Conservation (phyloP, 2,329 filamentous ascomycete species). For the Phialocephala subalpina region DNA sequence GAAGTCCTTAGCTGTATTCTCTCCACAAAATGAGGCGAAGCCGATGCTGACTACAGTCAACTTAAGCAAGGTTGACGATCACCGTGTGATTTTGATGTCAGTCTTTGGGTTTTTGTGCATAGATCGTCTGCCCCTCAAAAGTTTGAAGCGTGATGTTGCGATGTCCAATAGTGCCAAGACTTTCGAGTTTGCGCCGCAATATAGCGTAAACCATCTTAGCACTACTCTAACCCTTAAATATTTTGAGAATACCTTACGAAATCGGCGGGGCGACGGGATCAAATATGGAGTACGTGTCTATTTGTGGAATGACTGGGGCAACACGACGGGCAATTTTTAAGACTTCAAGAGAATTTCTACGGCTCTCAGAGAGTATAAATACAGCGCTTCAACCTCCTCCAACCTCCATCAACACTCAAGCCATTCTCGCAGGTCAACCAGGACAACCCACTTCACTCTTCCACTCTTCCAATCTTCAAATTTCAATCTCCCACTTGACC, state of each 20-base stretch:
- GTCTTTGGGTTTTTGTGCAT: too few species aligned
- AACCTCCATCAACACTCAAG: constrained; percentile 8
- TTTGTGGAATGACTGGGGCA: not conserved
- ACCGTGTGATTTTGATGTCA: too few species aligned
- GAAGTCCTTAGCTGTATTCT: too few species aligned
- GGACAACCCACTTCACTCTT: not conserved
- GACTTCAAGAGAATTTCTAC: not conserved
- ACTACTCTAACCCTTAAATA: too few species aligned
- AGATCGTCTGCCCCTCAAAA: too few species aligned
- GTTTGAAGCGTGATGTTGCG: too few species aligned
- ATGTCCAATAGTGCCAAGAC: too few species aligned
- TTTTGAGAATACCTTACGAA: not conserved
- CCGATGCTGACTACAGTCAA: too few species aligned
- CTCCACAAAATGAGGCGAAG: too few species aligned
- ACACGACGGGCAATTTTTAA: not conserved
- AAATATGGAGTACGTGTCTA: constrained; percentile 9
- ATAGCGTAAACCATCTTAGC: too few species aligned
- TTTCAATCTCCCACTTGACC: not conserved
- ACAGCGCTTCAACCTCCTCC: constrained; percentile 14
- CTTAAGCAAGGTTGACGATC: too few species aligned
- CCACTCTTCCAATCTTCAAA: not conserved
- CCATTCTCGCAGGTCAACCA: not conserved
- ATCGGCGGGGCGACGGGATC: not conserved
- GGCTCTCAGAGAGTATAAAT: constrained; percentile 13
- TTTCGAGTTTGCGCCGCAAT: too few species aligned